Conservation (phyloP, 2,329 filamentous ascomycete species). For the Pseudogymnoascus sp. region DNA sequence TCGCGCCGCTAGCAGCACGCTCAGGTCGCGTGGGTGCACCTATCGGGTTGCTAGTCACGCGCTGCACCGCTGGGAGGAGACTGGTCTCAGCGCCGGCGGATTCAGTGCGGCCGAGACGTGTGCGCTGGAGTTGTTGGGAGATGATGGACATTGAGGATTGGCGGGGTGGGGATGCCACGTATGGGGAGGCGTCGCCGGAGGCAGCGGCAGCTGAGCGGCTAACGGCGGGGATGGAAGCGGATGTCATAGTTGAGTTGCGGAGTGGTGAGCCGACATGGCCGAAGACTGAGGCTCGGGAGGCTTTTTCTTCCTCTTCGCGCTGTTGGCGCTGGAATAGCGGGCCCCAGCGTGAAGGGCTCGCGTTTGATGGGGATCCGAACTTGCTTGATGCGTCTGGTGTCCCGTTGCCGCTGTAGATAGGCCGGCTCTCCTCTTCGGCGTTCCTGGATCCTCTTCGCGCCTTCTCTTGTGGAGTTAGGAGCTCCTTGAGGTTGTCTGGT, state of each 20-base stretch:
- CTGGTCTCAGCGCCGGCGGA: slow-evolving; percentile 40
- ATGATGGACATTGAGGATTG: slow-evolving; percentile 49
- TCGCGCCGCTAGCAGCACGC: slow-evolving; percentile 51
- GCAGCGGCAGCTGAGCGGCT: slow-evolving; percentile 26
- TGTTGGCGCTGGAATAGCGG: slow-evolving; percentile 54
- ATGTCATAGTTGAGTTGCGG: slow-evolving; percentile 55
- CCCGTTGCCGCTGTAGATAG: slow-evolving; percentile 37
- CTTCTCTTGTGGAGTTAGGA: slow-evolving; percentile 62
- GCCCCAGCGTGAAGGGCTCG: slow-evolving; percentile 57
- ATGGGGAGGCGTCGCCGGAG: slow-evolving; percentile 29
- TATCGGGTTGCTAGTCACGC: slow-evolving; percentile 37
- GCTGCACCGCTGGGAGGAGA: slow-evolving; percentile 42
- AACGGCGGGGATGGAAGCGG: slow-evolving; percentile 33
- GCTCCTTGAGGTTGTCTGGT: slow-evolving; percentile 62
- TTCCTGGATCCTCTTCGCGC: slow-evolving; percentile 55
- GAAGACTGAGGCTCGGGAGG: slow-evolving; percentile 48
- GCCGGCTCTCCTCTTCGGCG: slow-evolving; percentile 45
- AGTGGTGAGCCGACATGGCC: slow-evolving; percentile 61
- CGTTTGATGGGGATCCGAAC: slow-evolving; percentile 54
- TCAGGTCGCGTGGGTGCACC: slow-evolving; percentile 41
- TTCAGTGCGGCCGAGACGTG: slow-evolving; percentile 43
- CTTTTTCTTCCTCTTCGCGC: slow-evolving; percentile 46
- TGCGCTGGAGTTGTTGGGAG: slow-evolving; percentile 57
- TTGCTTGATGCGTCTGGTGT: slow-evolving; percentile 43
- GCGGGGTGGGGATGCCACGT: slow-evolving; percentile 29